Base-by-base conservation (phyloP, 1,284 basidiomycete species). In the Stereum hirsutum region DNA sequence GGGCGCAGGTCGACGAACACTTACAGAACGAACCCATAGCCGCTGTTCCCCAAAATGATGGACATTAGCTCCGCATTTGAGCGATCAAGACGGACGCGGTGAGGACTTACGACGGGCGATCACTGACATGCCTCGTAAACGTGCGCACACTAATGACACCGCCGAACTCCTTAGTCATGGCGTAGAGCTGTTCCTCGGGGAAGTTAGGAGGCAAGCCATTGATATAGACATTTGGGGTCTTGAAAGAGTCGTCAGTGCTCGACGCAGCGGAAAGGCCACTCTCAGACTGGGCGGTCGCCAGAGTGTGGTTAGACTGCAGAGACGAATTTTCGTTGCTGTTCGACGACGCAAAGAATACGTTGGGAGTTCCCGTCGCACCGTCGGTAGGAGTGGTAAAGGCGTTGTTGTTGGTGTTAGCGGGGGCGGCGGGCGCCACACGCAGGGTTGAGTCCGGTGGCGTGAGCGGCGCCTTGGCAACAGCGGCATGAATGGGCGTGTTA, bases 21-120 rank as follows among this genome's bases (percentile, higher is more conserved):
- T 62, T 52, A 87, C 83, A 88, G 58, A 27, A 88, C 85, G 55
- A 88, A 88, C 5, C 85, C 84, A 55, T 88, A 88, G 5, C 85
- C 84, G 39, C 82, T 86, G 56, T 58, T 23, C 10, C 3, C 20
- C 12, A 12, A 42, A 14, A 35, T 26, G 31, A 24, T 24, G 6
- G 36, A 8, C 6, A 8, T 12, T 43, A 8, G 34, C 25, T 38
- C 27, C 42, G 27, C 6, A 11, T 6, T 21, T 25, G 7, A 23
- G 8, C 14, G 19, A 20, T 14, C 7, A 10, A 36, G 33, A 15
- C 32, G 39, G 27, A 38, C 17, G n/a, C n/a, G n/a, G n/a, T 21
- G 20, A 33, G 31, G 27, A 60, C 66, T 39, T 48, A 68, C 64
- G 67, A 65, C 10, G 66, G 66, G 41, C 59, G 58, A 44, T 67